Conservation (phyloP, 2,329 filamentous ascomycete species). For the Sphaerulina musiva region DNA sequence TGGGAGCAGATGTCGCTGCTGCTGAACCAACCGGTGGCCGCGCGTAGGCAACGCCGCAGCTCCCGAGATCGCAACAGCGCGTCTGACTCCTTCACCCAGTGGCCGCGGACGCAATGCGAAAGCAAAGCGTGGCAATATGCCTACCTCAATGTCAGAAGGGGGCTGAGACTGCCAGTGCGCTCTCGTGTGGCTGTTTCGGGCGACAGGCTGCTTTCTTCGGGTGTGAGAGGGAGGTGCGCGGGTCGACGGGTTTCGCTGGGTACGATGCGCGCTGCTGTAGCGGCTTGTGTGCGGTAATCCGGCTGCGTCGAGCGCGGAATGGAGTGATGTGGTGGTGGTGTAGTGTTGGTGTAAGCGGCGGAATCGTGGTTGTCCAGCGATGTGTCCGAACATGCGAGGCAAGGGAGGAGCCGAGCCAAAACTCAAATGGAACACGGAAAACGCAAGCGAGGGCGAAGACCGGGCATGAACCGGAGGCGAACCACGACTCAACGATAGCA, state of each 20-base stretch:
- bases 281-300: slow-evolving; percentile 8
- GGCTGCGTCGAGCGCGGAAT: slow-evolving; percentile 13
- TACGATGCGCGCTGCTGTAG: slow-evolving; percentile 6
- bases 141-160: slow-evolving; percentile 13
- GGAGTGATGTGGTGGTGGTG: not conserved
- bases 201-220: slow-evolving; percentile 8
- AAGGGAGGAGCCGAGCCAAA: not conserved
- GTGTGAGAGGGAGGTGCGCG: not conserved
- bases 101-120: not conserved
- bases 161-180: slow-evolving; percentile 17
- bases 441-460: not conserved
- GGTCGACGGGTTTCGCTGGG: not conserved
- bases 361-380: not conserved
- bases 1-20: not conserved
- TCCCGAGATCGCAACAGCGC: not conserved
- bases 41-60: not conserved
- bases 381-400: not conserved
- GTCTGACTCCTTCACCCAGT: not conserved
- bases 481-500: not conserved
- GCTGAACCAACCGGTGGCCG: not conserved
- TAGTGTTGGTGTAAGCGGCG: not conserved
- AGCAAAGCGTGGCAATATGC: slow-evolving; percentile 2
- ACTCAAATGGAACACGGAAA: not conserved
- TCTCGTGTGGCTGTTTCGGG: slow-evolving; percentile 8
- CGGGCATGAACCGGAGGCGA: not conserved